Evolutionary conservation across 148 eudicot species (phyloP).

Genomic region (Polygonum maritimum): DNA sequence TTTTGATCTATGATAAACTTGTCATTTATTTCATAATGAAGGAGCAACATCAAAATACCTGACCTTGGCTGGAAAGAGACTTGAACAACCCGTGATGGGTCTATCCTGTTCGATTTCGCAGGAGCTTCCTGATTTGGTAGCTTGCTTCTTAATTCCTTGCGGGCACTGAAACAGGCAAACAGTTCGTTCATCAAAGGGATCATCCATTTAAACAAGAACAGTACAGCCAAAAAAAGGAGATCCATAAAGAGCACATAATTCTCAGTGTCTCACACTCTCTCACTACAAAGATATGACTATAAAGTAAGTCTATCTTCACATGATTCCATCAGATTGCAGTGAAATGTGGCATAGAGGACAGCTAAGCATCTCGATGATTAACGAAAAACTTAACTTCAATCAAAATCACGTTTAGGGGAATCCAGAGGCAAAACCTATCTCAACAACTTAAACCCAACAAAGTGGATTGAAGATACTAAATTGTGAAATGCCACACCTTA

Average conservation of each 20-base stretch:
- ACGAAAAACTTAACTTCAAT: neutral
- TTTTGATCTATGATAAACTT: neutral
- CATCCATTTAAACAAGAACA: neutral
- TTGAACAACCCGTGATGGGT: conserved; percentile 64
- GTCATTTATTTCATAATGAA: neutral
- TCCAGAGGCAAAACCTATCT: conserved; percentile 1
- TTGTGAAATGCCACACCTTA: neutral
- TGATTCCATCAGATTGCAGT: neutral
- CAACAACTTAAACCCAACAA: neutral
- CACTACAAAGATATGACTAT: neutral
- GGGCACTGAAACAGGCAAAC: conserved; percentile 26
- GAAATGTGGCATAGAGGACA: neutral
- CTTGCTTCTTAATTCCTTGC: conserved; percentile 57
- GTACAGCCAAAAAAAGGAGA: neutral
- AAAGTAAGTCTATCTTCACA: neutral
- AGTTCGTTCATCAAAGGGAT: neutral
- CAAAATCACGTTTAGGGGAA: neutral
- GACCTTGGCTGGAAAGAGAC: conserved; percentile 96
- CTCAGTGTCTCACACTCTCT: too few relatives aligned
- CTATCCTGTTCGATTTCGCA: conserved; percentile 30
- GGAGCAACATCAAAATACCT: conserved; percentile 37
- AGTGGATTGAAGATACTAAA: neutral
- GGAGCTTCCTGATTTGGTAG: conserved; percentile 18
- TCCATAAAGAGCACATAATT: neutral
- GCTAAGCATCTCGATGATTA: neutral